Evolutionary conservation across 441 rosid genomes (phyloP).

Genomic region (Rhodomyrtus psidioides): DNA sequence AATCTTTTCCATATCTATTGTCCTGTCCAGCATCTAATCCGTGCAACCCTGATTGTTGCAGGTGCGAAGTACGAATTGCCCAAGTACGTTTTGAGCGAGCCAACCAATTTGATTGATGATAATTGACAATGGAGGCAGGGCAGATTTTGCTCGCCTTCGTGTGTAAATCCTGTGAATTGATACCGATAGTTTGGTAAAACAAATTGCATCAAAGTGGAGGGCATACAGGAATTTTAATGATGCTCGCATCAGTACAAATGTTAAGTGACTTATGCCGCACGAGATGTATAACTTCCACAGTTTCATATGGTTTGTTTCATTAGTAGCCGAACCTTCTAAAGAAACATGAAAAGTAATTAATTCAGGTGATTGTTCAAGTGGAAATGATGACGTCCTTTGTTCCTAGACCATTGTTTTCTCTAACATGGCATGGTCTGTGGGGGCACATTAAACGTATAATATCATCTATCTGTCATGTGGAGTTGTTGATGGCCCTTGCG

Average conservation of each 20-base stretch:
- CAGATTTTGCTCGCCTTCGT: conserved; percentile 5
- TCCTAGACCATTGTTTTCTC: neutral
- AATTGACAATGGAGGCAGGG: conserved; percentile 16
- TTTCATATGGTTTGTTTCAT: neutral
- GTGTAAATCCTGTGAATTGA: conserved; percentile 33
- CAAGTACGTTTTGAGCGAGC: conserved; percentile 81
- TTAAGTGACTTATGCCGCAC: fast-evolving
- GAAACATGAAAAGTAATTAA: neutral
- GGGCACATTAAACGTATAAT: neutral
- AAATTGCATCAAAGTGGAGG: neutral
- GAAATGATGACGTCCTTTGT: neutral
- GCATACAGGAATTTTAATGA: neutral
- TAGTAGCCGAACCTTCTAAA: neutral
- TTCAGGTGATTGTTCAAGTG: neutral
- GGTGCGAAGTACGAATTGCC: conserved; percentile 90
- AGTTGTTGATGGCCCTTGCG: neutral
- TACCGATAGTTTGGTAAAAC: neutral
- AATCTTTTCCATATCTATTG: neutral
- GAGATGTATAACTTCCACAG: neutral
- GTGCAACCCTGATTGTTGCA: conserved; percentile 6
- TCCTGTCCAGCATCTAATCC: neutral
- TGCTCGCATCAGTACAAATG: neutral
- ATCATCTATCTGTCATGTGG: neutral
- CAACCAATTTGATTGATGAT: conserved; percentile 61
- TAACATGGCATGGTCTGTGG: neutral